A percentile compares a stretch with the other conserved stretches of the same genome.
Conservation (phyloP, 495 filamentous ascomycete species). For the Hyaloscypha finlandica region DNA sequence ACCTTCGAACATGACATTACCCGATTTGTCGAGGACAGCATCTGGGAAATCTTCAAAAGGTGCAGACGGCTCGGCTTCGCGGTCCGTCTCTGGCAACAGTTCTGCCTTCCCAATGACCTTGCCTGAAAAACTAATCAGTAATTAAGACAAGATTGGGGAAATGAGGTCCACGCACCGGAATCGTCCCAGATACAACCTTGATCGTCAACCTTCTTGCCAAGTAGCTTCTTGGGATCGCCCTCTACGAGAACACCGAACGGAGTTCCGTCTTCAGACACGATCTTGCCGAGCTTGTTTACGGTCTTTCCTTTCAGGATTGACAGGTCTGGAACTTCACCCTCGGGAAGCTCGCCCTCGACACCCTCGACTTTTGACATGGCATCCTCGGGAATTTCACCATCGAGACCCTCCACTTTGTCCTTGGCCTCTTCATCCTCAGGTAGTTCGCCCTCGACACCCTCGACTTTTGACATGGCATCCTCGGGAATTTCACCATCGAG, state of each 20-base stretch:
- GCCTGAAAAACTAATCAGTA: slow-evolving; percentile 35
- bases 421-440: too few species aligned
- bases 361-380: slow-evolving; percentile 28
- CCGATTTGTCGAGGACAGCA: slow-evolving; percentile 66
- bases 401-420: not conserved
- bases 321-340: slow-evolving; percentile 21
- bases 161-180: slow-evolving; percentile 32
- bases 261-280: slow-evolving; percentile 67
- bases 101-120: slow-evolving; percentile 72
- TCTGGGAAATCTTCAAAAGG: slow-evolving; percentile 77
- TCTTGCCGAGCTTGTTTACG: slow-evolving; percentile 68
- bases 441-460: slow-evolving; percentile 6
- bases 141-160: not conserved
- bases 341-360: slow-evolving; percentile 11
- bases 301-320: slow-evolving; percentile 55
- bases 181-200: slow-evolving; percentile 72
- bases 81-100: slow-evolving; percentile 58
- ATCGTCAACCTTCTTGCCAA: slow-evolving; percentile 66
- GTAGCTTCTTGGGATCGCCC: slow-evolving; percentile 62
- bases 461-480: not conserved
- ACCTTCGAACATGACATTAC: slow-evolving; percentile 63
- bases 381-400: slow-evolving; percentile 8
- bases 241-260: slow-evolving; percentile 65
- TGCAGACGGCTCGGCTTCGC: slow-evolving; percentile 37
- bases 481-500: slow-evolving; percentile 4